Percentiles rank a stretch among this genome's conserved stretches.
Evolutionary conservation across 257 asterid genomes (phyloP).

Genomic region (Solanum appendiculatum): DNA sequence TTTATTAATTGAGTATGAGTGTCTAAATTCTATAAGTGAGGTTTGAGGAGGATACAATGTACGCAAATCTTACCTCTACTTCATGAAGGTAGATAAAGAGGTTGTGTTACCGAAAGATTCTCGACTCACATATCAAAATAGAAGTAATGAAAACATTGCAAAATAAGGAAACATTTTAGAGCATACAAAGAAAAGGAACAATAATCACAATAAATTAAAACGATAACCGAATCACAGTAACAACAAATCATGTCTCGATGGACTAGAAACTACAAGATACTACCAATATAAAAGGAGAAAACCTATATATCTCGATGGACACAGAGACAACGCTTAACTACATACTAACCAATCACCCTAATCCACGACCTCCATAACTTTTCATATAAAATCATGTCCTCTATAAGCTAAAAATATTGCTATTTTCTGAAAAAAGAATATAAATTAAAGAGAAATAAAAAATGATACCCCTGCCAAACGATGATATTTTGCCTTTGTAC

Average conservation of each 20-base stretch:
- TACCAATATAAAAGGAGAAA: too few species aligned
- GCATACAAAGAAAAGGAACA: background rate
- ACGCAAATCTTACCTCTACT: background rate
- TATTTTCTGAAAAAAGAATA: background rate
- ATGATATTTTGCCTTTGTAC: background rate
- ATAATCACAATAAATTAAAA: too few species aligned
- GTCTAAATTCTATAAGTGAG: background rate
- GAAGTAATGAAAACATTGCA: too few species aligned
- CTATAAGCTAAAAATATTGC: too few species aligned
- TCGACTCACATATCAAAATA: background rate
- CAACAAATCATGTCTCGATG: too few species aligned
- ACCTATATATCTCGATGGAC: background rate
- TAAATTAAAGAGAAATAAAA: background rate
- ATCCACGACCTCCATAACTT: background rate
- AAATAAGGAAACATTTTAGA: too few species aligned
- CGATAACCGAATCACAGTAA: background rate
- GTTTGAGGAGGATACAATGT: background rate
- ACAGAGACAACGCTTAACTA: too few species aligned
- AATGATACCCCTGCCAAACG: background rate
- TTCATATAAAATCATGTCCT: background rate
- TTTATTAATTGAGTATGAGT: background rate
- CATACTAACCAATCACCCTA: background rate
- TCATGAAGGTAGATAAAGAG: too few species aligned
- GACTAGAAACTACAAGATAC: too few species aligned
- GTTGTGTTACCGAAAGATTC: too few species aligned